phyloP scores from a whole-genome alignment of 2,329 filamentous ascomycete species.

The Parastagonospora nodorum region DNA sequence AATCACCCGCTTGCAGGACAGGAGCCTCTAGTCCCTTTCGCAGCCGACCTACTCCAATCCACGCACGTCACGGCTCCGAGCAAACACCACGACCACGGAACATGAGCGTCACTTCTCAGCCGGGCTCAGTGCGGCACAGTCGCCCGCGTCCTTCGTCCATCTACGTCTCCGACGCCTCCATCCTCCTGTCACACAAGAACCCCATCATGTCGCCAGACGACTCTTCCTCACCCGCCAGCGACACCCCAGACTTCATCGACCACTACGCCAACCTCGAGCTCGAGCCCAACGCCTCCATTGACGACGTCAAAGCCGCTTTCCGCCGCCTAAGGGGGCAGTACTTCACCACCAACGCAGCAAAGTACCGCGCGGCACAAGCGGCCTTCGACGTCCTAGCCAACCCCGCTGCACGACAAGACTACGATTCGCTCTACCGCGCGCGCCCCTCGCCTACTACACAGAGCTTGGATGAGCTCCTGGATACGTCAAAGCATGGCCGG shows the following conservation, averaged over 20 bases:
- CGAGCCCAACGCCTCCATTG: conserved; percentile 25
- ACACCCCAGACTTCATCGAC: conserved; percentile 28
- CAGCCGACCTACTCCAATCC: conserved; percentile 17
- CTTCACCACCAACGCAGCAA: conserved; percentile 32
- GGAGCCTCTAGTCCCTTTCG: conserved; percentile 26
- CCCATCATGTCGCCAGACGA: conserved; percentile 19
- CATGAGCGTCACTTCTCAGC: conserved; percentile 18
- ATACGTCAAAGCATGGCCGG: conserved; percentile 25
- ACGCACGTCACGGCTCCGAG: conserved; percentile 31
- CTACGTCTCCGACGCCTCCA: conserved; percentile 32
- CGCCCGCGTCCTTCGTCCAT: conserved; percentile 26
- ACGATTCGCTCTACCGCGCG: conserved; percentile 30
- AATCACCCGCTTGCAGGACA: conserved; percentile 19
- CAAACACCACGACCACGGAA: conserved; percentile 24
- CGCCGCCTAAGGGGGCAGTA: conserved; percentile 34
- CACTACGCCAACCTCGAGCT: conserved; percentile 40
- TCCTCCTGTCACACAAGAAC: conserved; percentile 26
- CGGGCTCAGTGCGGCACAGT: conserved; percentile 18
- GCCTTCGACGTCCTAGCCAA: conserved; percentile 40
- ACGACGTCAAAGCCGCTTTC: conserved; percentile 37
- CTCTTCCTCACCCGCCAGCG: conserved; percentile 15
- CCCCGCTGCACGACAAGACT: conserved; percentile 28
- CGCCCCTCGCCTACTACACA: conserved; percentile 10
- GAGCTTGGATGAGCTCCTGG: conserved; percentile 14
- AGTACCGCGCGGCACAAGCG: conserved; percentile 36